phyloP scores from a whole-genome alignment of 768 basidiomycete genomes.

The Rhodotorula paludigena region DNA sequence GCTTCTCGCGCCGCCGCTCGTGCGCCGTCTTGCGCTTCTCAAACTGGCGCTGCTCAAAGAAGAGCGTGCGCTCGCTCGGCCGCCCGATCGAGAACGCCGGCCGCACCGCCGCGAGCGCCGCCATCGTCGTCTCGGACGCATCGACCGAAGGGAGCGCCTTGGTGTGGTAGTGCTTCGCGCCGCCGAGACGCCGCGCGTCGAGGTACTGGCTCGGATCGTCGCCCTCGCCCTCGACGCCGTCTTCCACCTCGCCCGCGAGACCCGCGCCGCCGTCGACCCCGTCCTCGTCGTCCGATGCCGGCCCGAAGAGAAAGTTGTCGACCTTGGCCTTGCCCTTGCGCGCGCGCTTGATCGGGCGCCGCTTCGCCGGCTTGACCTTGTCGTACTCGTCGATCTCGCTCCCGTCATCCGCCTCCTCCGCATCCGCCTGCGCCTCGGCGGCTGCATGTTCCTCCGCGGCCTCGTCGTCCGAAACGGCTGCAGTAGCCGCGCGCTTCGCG shows the following conservation, averaged over 20 bases:
- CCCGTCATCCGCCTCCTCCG: neutral
- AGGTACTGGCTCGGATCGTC: neutral
- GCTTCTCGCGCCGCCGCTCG: slow-evolving; percentile 12
- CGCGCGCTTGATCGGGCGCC: neutral
- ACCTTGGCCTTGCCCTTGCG: neutral
- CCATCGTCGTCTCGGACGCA: slow-evolving; percentile 30
- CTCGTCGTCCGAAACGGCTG: no score
- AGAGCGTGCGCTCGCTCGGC: slow-evolving; percentile 15
- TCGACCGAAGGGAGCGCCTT: slow-evolving; percentile 15
- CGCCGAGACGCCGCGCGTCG: no score
- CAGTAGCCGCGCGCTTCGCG: no score
- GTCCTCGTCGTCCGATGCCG: neutral
- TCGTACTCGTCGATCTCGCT: no score
- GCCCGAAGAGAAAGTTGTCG: neutral
- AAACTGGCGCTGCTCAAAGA: slow-evolving; percentile 17
- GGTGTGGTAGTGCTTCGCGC: no score
- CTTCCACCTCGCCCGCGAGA: neutral
- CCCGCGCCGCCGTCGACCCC: neutral
- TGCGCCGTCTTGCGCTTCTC: slow-evolving; percentile 1
- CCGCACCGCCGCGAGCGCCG: slow-evolving; percentile 17
- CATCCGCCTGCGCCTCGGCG: neutral
- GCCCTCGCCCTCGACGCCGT: neutral
- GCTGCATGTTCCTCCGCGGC: neutral
- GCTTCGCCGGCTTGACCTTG: neutral
- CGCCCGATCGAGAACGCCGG: slow-evolving; percentile 11